These are phyloP conservation scores for Oidiodendron maius DNA, from an alignment of 495 filamentous ascomycete genomes.

Conservation along the genomic window DNA sequence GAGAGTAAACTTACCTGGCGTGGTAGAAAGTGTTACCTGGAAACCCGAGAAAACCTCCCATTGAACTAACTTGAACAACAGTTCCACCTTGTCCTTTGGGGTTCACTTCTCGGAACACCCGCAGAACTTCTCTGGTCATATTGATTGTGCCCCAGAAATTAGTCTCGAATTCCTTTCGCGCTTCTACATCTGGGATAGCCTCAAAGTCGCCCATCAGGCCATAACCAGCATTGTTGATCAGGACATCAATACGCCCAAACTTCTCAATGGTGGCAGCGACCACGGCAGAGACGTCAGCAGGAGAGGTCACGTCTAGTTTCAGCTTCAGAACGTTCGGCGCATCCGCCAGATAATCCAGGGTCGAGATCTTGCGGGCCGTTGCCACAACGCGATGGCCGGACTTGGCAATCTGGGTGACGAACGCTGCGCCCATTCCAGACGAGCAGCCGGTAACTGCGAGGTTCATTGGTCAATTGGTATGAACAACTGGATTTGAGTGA, in stretches of 20 bases:
- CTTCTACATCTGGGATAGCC: background rate
- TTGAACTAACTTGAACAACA: conserved; percentile 1
- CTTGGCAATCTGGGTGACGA: background rate
- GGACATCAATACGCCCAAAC: conserved; percentile 41
- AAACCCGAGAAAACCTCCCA: background rate
- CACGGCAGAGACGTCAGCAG: background rate
- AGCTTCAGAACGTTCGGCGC: conserved; percentile 2
- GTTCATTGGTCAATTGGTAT: background rate
- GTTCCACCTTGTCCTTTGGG: background rate
- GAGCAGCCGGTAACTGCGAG: background rate
- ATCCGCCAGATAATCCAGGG: background rate
- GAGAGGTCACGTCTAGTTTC: background rate
- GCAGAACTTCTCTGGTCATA: background rate
- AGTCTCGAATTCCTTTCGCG: background rate
- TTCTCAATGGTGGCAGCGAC: conserved; percentile 20
- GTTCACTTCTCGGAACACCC: background rate
- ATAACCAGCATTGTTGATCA: conserved; percentile 50
- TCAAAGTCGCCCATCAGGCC: background rate
- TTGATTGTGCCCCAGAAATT: background rate
- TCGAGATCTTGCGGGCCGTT: background rate
- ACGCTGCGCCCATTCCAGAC: background rate
- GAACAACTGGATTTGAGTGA: background rate
- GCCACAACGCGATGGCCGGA: background rate
- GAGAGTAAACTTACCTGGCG: background rate
- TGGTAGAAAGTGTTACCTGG: background rate